phyloP scores from a whole-genome alignment of 2,329 filamentous ascomycete species.

The Pestalotiopsis sp. region DNA sequence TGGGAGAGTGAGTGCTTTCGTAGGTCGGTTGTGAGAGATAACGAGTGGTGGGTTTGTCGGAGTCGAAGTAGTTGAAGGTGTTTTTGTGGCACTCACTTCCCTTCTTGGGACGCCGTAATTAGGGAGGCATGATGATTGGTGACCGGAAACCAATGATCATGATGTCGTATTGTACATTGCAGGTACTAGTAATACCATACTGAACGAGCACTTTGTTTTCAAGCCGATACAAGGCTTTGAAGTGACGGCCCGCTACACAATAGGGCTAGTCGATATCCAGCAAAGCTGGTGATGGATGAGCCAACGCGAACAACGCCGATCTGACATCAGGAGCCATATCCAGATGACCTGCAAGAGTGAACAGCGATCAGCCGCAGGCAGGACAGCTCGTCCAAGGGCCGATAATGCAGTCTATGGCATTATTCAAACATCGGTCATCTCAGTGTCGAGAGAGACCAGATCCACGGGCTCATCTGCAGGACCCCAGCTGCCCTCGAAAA shows the following conservation, averaged over 20 bases:
- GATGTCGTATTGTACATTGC: slow-evolving; percentile 4
- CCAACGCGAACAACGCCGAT: slow-evolving; percentile 24
- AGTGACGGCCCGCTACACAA: background rate
- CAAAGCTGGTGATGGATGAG: slow-evolving; percentile 30
- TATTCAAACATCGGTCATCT: slow-evolving; percentile 61
- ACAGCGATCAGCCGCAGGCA: slow-evolving; percentile 27
- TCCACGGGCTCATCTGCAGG: slow-evolving; percentile 60
- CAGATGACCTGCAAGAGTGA: slow-evolving; percentile 30
- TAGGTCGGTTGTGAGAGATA: background rate
- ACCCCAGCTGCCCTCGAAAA: slow-evolving; percentile 96
- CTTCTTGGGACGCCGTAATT: background rate
- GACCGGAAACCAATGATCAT: background rate
- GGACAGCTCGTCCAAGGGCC: slow-evolving; percentile 19
- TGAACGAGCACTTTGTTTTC: background rate
- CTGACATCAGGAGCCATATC: slow-evolving; percentile 30
- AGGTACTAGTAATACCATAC: background rate
- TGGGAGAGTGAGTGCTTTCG: background rate
- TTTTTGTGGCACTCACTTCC: background rate
- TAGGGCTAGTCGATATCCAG: slow-evolving; percentile 28
- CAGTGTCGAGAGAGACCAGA: slow-evolving; percentile 49
- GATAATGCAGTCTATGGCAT: slow-evolving; percentile 18
- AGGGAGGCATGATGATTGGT: background rate
- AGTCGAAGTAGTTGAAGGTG: background rate
- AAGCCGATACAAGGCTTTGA: background rate
- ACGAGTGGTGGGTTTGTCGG: background rate